Percentiles rank a stretch among this genome's conserved stretches.
phyloP scores from a whole-genome alignment of 306 rosid species.

The Trifolium pratense region DNA sequence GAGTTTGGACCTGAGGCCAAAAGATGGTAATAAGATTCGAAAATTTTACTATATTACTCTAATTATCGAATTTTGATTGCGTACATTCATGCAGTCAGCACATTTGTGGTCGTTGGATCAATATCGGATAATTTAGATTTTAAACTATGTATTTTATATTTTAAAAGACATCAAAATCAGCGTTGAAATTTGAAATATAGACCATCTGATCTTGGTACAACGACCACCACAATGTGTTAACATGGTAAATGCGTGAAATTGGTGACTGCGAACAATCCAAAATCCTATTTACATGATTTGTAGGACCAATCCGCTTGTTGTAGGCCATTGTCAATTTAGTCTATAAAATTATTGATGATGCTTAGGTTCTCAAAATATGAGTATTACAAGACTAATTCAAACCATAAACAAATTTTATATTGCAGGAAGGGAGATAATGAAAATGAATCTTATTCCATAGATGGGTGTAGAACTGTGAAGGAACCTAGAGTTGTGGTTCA shows the following conservation, averaged over 20 bases:
- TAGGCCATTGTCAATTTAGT: too few species aligned
- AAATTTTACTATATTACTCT: neutral
- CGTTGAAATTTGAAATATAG: too few species aligned
- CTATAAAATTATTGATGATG: too few species aligned
- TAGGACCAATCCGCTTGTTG: too few species aligned
- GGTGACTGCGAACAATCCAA: neutral
- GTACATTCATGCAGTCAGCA: neutral
- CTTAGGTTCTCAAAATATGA: too few species aligned
- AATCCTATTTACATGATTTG: neutral
- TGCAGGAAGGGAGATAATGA: conserved; percentile 83
- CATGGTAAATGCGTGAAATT: neutral
- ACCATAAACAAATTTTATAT: too few species aligned
- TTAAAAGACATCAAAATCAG: too few species aligned
- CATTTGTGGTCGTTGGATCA: neutral
- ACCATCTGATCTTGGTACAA: too few species aligned
- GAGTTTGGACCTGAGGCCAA: conserved; percentile 75
- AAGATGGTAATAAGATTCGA: conserved; percentile 68
- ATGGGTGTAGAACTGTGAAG: conserved; percentile 72
- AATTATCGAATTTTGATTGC: neutral
- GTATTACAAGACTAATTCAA: too few species aligned
- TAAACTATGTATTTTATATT: neutral
- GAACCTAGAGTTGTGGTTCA: conserved; percentile 98
- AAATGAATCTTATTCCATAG: conserved; percentile 47
- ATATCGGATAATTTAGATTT: neutral
- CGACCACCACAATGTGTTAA: neutral